Evolutionary conservation across 2,329 filamentous ascomycete species (phyloP).

Genomic region (Alternaria ethzedia): DNA sequence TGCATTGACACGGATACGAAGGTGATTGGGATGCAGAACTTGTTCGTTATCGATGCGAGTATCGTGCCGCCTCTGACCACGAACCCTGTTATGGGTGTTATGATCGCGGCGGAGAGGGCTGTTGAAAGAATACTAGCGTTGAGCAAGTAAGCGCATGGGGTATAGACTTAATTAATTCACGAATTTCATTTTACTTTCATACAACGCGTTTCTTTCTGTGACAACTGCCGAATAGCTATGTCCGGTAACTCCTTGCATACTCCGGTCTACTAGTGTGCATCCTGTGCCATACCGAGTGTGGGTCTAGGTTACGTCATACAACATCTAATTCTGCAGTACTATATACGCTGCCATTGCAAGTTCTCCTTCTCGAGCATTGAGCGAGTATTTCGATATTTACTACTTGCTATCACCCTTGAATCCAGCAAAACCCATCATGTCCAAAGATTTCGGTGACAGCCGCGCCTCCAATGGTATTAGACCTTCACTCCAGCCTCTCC

Average conservation of each 20-base stretch:
- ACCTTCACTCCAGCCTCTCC: neutral
- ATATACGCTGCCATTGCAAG: neutral
- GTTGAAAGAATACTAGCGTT: conserved; percentile 55
- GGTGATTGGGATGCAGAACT: conserved; percentile 58
- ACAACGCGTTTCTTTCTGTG: neutral
- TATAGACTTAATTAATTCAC: neutral
- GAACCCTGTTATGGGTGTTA: conserved; percentile 62
- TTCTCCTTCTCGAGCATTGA: neutral
- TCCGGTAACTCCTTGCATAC: neutral
- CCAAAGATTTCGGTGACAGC: neutral
- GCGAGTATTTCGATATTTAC: neutral
- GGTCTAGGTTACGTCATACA: neutral
- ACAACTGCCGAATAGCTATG: neutral
- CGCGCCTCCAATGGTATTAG: neutral
- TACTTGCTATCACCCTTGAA: neutral
- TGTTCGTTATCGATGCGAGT: conserved; percentile 60
- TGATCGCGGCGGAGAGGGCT: conserved; percentile 61
- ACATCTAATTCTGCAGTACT: neutral
- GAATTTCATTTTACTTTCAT: neutral
- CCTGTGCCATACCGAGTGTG: neutral
- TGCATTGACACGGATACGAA: conserved; percentile 58
- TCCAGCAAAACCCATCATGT: neutral
- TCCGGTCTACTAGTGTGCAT: neutral
- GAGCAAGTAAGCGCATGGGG: neutral
- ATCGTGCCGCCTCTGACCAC: conserved; percentile 60